Evolutionary conservation across 768 basidiomycete genomes (phyloP).

Genomic region (Boletus vinaceobasis): DNA sequence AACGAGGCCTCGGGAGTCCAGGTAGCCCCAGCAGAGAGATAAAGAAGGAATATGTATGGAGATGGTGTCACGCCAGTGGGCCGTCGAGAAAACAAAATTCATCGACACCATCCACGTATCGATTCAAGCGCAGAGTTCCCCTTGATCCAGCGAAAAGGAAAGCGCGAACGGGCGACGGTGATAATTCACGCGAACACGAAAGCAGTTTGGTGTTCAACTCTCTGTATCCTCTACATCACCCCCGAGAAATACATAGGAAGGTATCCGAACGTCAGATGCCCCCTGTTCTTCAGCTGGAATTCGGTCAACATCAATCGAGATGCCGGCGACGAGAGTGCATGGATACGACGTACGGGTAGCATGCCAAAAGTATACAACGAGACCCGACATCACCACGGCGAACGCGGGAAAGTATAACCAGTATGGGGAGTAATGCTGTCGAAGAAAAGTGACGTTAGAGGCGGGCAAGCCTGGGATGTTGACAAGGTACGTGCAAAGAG

Average conservation of each 20-base stretch:
- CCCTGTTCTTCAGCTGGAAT: conserved; percentile 74
- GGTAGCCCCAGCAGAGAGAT: too few species aligned
- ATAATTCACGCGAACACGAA: neutral
- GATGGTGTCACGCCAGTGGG: too few species aligned
- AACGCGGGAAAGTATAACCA: conserved; percentile 89
- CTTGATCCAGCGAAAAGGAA: too few species aligned
- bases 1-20: too few species aligned
- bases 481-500: conserved; percentile 42
- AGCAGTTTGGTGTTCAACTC: neutral
- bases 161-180: neutral
- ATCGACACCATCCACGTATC: too few species aligned
- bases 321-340: neutral
- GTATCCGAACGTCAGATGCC: conserved; percentile 29
- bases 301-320: too few species aligned
- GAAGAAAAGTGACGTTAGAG: neutral
- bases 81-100: too few species aligned
- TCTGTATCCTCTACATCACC: conserved; percentile 13
- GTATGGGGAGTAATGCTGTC: conserved; percentile 75
- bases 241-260: conserved; percentile 11
- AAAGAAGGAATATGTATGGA: too few species aligned
- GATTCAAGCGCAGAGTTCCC: too few species aligned
- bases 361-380: conserved; percentile 84
- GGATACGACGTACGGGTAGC: conserved; percentile 59
- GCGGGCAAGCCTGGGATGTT: neutral
- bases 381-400: conserved; percentile 62